Conservation (phyloP, 2,329 filamentous ascomycete species). For the Mollisia scopiformis region DNA sequence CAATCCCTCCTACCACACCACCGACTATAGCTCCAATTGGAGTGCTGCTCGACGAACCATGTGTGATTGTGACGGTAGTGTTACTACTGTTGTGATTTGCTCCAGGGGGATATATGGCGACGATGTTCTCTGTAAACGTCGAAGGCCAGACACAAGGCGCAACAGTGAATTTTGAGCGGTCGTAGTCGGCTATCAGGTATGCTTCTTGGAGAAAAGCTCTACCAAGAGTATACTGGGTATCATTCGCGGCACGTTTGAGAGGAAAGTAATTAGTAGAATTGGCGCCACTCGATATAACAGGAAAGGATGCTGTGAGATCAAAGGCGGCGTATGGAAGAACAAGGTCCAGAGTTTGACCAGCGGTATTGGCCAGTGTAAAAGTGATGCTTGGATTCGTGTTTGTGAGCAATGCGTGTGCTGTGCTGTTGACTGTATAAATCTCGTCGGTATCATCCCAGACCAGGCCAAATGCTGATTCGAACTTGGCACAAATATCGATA, state of each 20-base stretch:
- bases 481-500: slow-evolving; percentile 35
- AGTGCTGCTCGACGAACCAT: neutral
- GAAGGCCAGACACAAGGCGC: slow-evolving; percentile 21
- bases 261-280: slow-evolving; percentile 39
- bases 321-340: slow-evolving; percentile 40
- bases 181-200: slow-evolving; percentile 40
- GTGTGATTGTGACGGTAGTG: neutral
- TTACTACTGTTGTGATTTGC: neutral
- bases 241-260: slow-evolving; percentile 35
- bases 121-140: slow-evolving; percentile 3
- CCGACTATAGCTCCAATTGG: neutral
- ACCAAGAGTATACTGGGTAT: slow-evolving; percentile 40
- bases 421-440: slow-evolving; percentile 38
- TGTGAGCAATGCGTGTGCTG: slow-evolving; percentile 24
- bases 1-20: neutral
- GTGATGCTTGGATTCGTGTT: slow-evolving; percentile 37
- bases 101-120: slow-evolving; percentile 20
- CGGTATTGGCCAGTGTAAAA: slow-evolving; percentile 37
- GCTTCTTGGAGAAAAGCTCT: slow-evolving; percentile 42
- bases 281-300: slow-evolving; percentile 19
- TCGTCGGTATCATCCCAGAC: slow-evolving; percentile 37
- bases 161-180: slow-evolving; percentile 40
- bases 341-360: slow-evolving; percentile 31
- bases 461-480: slow-evolving; percentile 39
- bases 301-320: slow-evolving; percentile 39